phyloP scores from a whole-genome alignment of 2,329 filamentous ascomycete genomes.

The Ceratocystis variospora region DNA sequence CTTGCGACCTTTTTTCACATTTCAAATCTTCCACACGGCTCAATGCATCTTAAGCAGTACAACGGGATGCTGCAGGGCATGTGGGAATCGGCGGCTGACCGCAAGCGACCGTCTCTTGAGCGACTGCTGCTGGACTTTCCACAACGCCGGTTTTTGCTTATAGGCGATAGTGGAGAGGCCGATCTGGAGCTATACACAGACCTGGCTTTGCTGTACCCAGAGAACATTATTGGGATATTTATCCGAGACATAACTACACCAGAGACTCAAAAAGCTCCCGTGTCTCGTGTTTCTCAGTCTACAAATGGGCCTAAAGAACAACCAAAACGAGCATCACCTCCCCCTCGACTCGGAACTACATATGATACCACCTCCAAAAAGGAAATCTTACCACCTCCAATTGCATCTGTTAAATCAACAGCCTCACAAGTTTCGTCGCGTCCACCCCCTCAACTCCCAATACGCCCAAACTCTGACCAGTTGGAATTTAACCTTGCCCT shows the following conservation, averaged over 20 bases:
- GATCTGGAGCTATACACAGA: constrained; percentile 97
- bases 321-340: not conserved
- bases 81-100: constrained; percentile 90
- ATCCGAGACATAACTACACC: constrained; percentile 90
- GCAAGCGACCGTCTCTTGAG: constrained; percentile 80
- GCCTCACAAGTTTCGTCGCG: not conserved
- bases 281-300: constrained; percentile 29
- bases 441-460: constrained; percentile 31
- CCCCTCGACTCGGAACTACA: not conserved
- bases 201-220: constrained; percentile 70
- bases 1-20: constrained; percentile 71
- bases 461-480: constrained; percentile 15
- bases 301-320: constrained; percentile 22
- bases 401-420: not conserved
- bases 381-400: constrained; percentile 7
- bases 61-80: constrained; percentile 95
- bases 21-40: constrained; percentile 70
- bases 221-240: constrained; percentile 72
- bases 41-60: constrained; percentile 92
- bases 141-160: constrained; percentile 68
- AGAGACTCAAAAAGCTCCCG: constrained; percentile 27
- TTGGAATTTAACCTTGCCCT: no score
- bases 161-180: constrained; percentile 92
- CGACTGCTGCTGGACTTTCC: constrained; percentile 83
- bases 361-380: not conserved